Conservation (phyloP, 1,284 basidiomycete genomes). For the Gymnopus androsaceus region DNA sequence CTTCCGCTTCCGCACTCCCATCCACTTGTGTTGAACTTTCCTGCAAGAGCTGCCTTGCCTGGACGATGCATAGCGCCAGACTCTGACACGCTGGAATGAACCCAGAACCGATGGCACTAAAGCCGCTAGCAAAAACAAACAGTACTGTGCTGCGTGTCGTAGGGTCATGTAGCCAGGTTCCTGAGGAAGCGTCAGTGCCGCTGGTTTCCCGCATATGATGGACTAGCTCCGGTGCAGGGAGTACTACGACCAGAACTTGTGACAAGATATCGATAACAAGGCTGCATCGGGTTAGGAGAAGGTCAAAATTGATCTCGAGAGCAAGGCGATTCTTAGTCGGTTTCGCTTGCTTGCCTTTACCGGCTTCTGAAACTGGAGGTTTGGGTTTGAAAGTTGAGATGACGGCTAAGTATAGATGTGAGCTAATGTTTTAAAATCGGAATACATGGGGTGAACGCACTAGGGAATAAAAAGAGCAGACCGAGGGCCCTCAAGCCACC, state of each 20-base stretch:
- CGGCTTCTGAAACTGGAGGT: constrained; percentile 19
- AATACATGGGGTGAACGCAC: constrained; percentile 32
- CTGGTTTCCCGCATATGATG: constrained; percentile 17
- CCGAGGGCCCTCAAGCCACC: constrained; percentile 50
- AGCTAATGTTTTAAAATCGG: background rate
- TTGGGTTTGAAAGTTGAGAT: constrained; percentile 49
- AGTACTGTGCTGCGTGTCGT: constrained; percentile 42
- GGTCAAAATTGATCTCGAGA: constrained; percentile 70
- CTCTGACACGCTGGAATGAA: constrained; percentile 68
- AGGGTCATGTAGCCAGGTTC: constrained; percentile 6
- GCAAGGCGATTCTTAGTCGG: constrained; percentile 52
- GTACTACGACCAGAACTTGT: constrained; percentile 56
- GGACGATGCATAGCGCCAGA: constrained; percentile 67
- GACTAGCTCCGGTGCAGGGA: constrained; percentile 43
- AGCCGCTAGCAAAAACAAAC: constrained; percentile 57
- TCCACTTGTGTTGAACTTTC: constrained; percentile 23
- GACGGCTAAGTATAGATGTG: constrained; percentile 33
- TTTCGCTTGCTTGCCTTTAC: constrained; percentile 41
- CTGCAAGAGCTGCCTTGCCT: constrained; percentile 46
- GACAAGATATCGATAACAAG: constrained; percentile 68
- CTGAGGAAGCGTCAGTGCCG: background rate
- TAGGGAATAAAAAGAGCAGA: constrained; percentile 49
- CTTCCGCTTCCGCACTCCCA: constrained; percentile 17
- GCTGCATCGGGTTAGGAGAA: constrained; percentile 58
- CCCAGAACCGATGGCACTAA: constrained; percentile 64